Base-by-base conservation (phyloP, 352 stramenopile genomes). In the Hyaloperonospora arabidopsidis region DNA sequence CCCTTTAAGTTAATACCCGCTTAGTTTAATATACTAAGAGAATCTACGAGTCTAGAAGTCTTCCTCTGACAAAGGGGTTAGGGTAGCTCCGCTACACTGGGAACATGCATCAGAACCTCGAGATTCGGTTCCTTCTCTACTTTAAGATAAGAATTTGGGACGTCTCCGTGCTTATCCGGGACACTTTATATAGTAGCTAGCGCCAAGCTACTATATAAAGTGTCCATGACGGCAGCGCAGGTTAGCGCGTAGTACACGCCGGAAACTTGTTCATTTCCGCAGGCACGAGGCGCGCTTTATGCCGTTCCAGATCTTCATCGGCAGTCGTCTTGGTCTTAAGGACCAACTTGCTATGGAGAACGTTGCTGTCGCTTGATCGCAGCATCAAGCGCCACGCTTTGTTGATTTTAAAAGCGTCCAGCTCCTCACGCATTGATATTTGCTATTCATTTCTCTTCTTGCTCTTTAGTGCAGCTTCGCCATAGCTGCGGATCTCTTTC, bases 321-420 rank as follows among this genome's bases (percentile, higher is more conserved):
- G 50, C 40, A 18, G 51, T 34, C 13, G 43, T 52, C 21, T 52
- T 52, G 17, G 52, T 48, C 50, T 57, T 57, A 17, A 32, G 48
- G 21, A 55, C 38, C n/a, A 39, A 51, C 21, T 70, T 62, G 0
- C 52, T 62, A 23, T 61, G 61, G 18, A 70, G 46, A 14, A 39
- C 11, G 14, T 39, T 39, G 25, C 25, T 29, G 25, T 29, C 7
- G 25, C 25, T 29, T 29, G 25, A 29, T 29, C 25, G 25, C 3
- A 29, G 25, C 25, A 11, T 4, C 15, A 45, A 22, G 3, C 15
- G 21, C 21, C 4, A 39, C 13, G 11, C 52, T 52, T 46, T 25
- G 25, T 29, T 29, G 3, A 3, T 29, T 29, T 29, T 7, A 7
- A 29, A 7, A 3, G 25, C 25, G 25, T 29, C 25, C 25, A 29